These are phyloP conservation scores for Micromonas commoda DNA, from an alignment of 139 green algal genomes.

Conservation along the genomic window DNA sequence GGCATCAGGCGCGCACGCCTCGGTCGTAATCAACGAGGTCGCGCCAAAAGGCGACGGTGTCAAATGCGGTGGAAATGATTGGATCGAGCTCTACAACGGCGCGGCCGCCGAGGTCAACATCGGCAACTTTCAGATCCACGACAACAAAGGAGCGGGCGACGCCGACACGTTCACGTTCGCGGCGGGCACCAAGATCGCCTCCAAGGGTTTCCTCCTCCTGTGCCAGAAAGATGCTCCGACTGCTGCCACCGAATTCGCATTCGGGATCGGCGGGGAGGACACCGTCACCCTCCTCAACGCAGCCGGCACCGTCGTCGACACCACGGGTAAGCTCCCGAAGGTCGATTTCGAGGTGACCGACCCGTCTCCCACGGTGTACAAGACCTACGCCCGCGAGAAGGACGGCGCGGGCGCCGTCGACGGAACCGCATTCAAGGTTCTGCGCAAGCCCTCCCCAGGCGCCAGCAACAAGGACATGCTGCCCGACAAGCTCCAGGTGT, in stretches of 20 bases:
- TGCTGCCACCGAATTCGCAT: not conserved
- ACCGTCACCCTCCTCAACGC: not conserved
- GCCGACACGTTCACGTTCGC: not conserved
- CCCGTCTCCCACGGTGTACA: not conserved
- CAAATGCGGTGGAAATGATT: too few relatives aligned
- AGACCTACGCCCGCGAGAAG: not conserved
- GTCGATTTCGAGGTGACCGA: not conserved
- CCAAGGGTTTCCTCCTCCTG: not conserved
- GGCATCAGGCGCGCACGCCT: too few relatives aligned
- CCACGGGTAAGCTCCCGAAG: not conserved
- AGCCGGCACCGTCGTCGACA: not conserved
- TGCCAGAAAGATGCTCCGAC: not conserved
- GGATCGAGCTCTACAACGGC: not conserved
- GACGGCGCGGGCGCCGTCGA: not conserved
- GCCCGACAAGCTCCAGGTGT: not conserved
- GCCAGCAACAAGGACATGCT: not conserved
- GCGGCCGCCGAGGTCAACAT: not conserved
- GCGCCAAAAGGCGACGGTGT: too few relatives aligned
- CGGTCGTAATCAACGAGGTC: too few relatives aligned
- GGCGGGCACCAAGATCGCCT: not conserved
- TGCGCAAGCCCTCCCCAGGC: not conserved
- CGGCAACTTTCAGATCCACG: not conserved
- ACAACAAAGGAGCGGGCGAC: not conserved
- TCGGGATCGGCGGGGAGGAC: not conserved
- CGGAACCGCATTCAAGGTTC: not conserved